A percentile compares a stretch with the other conserved stretches of the same genome.
Conservation (phyloP, 768 basidiomycete species). For the Rhizopogon vinicolor region DNA sequence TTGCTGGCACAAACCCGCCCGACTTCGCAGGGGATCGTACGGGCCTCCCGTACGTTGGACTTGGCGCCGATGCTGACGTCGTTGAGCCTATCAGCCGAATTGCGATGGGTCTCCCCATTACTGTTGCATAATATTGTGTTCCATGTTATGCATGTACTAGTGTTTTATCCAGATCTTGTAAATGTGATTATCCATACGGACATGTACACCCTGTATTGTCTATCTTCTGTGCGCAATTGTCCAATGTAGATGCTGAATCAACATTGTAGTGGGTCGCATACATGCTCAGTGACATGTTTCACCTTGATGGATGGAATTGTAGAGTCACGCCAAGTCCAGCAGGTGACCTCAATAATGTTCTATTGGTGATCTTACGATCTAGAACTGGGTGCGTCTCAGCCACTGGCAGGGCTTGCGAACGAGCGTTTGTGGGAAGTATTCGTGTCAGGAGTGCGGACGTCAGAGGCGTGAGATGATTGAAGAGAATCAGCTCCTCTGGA, state of each 20-base stretch:
- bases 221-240: not conserved
- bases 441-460: not conserved
- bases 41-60: slow-evolving; percentile 34
- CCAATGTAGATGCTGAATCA: not conserved
- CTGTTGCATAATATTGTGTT: slow-evolving; percentile 1
- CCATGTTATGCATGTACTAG: not conserved
- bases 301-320: not conserved
- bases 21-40: slow-evolving; percentile 57
- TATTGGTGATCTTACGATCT: slow-evolving; percentile 10
- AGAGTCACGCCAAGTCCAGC: slow-evolving; percentile 23
- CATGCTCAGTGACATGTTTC: too few relatives aligned
- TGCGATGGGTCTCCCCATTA: slow-evolving; percentile 40
- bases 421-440: not conserved
- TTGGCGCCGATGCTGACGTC: slow-evolving; percentile 37
- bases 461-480: not conserved
- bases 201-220: not conserved
- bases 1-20: slow-evolving; percentile 57
- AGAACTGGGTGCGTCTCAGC: not conserved
- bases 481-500: not conserved
- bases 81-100: slow-evolving; percentile 26
- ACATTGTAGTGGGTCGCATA: too few relatives aligned
- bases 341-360: not conserved
- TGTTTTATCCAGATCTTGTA: not conserved
- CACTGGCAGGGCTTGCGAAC: not conserved
- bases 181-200: not conserved